phyloP scores from a whole-genome alignment of 306 rosid genomes.

The Trichosanthes truncata region DNA sequence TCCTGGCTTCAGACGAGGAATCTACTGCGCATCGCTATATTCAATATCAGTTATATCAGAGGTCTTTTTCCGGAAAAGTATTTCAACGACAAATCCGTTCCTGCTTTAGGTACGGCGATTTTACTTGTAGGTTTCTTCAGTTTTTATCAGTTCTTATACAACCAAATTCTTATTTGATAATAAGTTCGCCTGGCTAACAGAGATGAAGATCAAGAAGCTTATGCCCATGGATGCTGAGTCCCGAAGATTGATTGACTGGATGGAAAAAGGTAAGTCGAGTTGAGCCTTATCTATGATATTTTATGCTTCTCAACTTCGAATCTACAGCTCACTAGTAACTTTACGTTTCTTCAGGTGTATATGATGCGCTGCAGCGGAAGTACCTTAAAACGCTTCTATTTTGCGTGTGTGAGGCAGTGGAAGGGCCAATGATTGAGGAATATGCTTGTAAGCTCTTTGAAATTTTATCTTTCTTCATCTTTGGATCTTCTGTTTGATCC shows the following conservation, averaged over 20 bases:
- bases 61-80: slow-evolving; percentile 95
- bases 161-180: slow-evolving; percentile 17
- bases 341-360: slow-evolving; percentile 47
- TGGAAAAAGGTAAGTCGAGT: slow-evolving; percentile 67
- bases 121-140: neutral
- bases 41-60: slow-evolving; percentile 90
- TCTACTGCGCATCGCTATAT: slow-evolving; percentile 90
- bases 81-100: slow-evolving; percentile 85
- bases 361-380: slow-evolving; percentile 79
- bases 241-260: slow-evolving; percentile 91
- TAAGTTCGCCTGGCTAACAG: slow-evolving; percentile 28
- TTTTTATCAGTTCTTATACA: neutral
- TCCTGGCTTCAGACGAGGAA: slow-evolving; percentile 62
- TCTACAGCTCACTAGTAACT: neutral
- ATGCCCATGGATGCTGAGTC: slow-evolving; percentile 94
- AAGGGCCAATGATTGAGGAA: slow-evolving; percentile 98
- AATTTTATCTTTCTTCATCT: neutral
- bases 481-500: neutral
- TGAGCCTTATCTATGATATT: neutral
- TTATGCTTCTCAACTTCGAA: neutral
- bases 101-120: slow-evolving; percentile 63
- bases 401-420: slow-evolving; percentile 69
- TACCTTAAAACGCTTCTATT: slow-evolving; percentile 81
- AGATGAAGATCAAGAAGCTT: slow-evolving; percentile 91
- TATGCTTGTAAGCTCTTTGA: slow-evolving; percentile 60